A percentile compares a stretch with the other conserved stretches of the same genome.
These are phyloP conservation scores for Schizothecium vesticola DNA, from an alignment of 495 filamentous ascomycete species.

Conservation along the genomic window DNA sequence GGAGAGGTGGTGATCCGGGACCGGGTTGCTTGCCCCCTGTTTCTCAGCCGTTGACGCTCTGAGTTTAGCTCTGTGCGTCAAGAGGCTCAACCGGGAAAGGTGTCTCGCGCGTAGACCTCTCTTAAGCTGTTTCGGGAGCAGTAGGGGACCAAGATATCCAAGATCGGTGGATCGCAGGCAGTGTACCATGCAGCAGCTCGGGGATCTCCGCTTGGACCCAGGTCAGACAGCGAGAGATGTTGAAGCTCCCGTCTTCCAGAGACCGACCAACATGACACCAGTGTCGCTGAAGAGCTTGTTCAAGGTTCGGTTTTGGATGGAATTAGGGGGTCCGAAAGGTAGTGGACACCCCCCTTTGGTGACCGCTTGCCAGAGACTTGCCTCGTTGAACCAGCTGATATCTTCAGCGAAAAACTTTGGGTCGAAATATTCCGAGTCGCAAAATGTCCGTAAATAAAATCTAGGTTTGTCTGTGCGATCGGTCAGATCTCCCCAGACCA, in stretches of 20 bases:
- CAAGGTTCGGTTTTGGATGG: neutral
- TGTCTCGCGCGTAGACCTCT: neutral
- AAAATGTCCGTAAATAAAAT: neutral
- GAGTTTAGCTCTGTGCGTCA: neutral
- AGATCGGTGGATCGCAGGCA: neutral
- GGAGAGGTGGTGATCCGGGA: constrained; percentile 4
- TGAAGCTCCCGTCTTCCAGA: neutral
- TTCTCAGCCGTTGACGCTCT: neutral
- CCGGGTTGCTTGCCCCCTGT: neutral
- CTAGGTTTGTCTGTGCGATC: constrained; percentile 6
- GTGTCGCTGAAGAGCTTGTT: neutral
- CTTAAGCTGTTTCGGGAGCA: neutral
- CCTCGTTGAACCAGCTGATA: neutral
- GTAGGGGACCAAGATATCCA: neutral
- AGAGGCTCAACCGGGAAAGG: neutral
- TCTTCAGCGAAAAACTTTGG: neutral
- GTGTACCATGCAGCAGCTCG: neutral
- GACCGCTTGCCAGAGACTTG: neutral
- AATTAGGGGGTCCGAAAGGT: neutral
- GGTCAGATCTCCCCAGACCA: neutral
- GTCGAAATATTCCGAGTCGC: neutral
- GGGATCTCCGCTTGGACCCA: neutral
- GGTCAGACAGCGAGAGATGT: neutral
- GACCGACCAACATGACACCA: neutral
- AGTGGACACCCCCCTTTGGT: neutral